These are phyloP conservation scores for Russula compacta DNA, from an alignment of 768 basidiomycete genomes.

Conservation along the genomic window DNA sequence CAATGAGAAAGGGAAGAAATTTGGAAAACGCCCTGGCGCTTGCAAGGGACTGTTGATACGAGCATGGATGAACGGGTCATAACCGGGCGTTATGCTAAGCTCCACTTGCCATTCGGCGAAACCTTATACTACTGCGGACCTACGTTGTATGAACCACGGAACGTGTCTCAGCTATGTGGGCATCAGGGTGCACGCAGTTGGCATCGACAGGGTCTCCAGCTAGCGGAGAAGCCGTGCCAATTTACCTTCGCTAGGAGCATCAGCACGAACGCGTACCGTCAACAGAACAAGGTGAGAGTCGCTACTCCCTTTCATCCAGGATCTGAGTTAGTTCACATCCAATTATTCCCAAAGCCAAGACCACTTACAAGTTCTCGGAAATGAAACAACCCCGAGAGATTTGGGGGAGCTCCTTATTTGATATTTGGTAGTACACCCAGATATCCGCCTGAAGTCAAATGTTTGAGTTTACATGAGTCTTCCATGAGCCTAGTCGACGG, in stretches of 20 bases:
- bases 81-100: neutral
- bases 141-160: neutral
- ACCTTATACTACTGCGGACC: neutral
- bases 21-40: neutral
- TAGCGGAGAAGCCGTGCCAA: too few relatives aligned
- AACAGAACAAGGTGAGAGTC: neutral
- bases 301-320: neutral
- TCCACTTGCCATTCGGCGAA: neutral
- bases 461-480: neutral
- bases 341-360: neutral
- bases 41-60: neutral
- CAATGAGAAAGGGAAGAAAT: neutral
- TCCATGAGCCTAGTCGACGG: neutral
- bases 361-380: neutral
- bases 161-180: neutral
- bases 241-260: neutral
- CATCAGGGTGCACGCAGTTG: neutral
- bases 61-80: neutral
- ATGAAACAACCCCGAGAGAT: neutral
- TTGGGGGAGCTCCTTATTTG: neutral
- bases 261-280: neutral
- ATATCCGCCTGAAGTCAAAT: neutral
- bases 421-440: neutral
- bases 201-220: neutral
- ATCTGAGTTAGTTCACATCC: too few relatives aligned